Evolutionary conservation across 257 asterid genomes (phyloP), one percentile per base, ranked within the genome.

Genomic region (Linderniella brevidens): DNA sequence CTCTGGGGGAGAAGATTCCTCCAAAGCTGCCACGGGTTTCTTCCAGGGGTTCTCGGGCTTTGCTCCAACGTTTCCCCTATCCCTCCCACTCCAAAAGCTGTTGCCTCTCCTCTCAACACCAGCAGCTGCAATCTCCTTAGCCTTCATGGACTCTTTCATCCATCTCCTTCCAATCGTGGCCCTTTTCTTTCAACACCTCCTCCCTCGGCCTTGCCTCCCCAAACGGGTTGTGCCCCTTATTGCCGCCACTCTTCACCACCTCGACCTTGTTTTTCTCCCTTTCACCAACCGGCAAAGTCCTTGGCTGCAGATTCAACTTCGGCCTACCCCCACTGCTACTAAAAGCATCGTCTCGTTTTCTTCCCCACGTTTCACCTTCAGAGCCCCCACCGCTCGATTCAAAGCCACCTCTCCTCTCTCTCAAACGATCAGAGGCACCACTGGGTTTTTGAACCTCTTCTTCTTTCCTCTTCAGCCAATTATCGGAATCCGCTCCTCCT

Each of bases 181-280:
- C 99, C 73, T 81, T 79, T 64, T 77, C 93, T 83, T 79, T 90
- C 78, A 90, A 64, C 20, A 85, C 99, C 68, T 85, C 99, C 71
- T 90, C 99, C 38, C 99, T 79, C 5, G 99, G 99, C 64, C 99
- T 69, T 0, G 99, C 99, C 35, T 64, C 78, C 9, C 99, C 94
- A 56, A 90, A 90, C 0, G 99, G 99, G 55, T 68, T 90, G 38
- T 78, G 64, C 5, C 79, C 80, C 64, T 67, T 79, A 6, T 25
- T 25, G 32, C 32, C 32, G 0, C 88, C 68, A 0, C 36, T 65
- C 50, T 0, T 19, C 4, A 52, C 45, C 4, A 52, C 45, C 37
- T 14, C 15, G 44, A 66, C 77, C 49, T 49, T 48, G 44, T 73
- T 66, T 17, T 52, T 66, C 49, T 32, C 76, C 42, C 32, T 6